These are phyloP conservation scores for Ophiostoma sp. DNA, from an alignment of 2,329 filamentous ascomycete genomes.

Conservation along the genomic window DNA sequence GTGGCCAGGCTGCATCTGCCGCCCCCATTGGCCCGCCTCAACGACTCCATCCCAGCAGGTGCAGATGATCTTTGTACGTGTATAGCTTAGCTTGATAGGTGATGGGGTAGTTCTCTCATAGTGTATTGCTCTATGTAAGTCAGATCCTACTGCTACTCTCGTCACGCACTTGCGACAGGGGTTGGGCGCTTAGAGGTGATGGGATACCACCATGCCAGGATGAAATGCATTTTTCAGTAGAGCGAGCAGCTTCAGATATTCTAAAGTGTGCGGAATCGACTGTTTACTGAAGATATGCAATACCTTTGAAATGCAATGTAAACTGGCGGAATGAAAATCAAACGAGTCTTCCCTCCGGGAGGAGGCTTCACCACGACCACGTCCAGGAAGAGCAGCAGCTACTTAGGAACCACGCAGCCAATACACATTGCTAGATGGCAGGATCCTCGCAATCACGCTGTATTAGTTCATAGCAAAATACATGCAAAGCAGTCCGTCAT, in stretches of 20 bases:
- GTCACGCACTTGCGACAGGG: slow-evolving; percentile 18
- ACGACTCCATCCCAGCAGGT: slow-evolving; percentile 8
- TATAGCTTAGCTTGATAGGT: no score
- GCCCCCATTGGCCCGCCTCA: slow-evolving; percentile 18
- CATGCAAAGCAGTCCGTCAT: no score
- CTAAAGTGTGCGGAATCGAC: neutral
- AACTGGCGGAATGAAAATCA: neutral
- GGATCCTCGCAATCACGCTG: no score
- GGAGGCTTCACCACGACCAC: neutral
- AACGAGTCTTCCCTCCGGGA: neutral
- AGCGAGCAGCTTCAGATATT: neutral
- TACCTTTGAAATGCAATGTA: no score
- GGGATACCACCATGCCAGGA: neutral
- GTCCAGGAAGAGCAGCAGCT: neutral
- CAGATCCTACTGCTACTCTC: neutral
- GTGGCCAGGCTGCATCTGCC: slow-evolving; percentile 19
- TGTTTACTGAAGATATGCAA: neutral
- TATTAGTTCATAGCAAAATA: no score
- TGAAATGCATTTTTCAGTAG: neutral
- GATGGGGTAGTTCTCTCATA: no score
- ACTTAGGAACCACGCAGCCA: neutral
- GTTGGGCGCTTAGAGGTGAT: slow-evolving; percentile 23
- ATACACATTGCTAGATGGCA: no score
- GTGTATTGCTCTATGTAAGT: no score
- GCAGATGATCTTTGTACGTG: neutral